Base-by-base conservation (phyloP, 129 eudicot genomes). In the Arctium lappa region DNA sequence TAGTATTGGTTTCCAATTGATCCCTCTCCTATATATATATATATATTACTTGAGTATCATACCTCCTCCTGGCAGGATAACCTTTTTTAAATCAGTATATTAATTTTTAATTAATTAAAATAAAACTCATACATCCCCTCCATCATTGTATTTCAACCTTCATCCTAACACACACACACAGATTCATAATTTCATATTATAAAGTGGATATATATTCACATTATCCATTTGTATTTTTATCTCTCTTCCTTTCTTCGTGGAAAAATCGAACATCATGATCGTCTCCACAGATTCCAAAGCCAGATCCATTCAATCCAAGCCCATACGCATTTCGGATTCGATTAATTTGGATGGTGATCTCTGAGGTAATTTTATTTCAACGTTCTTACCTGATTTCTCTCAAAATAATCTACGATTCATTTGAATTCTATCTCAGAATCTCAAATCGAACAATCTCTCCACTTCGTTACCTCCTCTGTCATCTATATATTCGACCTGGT, bases 41-140 rank as follows among this genome's bases (percentile, higher is more conserved):
- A 56, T 74, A 3, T 11, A 29, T 11, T 1, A 46, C 8, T 73
- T 40, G 27, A 40, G n/a, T 73, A 42, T 30, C 40, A 30, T 31
- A 75, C 56, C 69, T 75, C 69, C 68, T 31, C 18, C 79, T 75
- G 79, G 69, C 79, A 75, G 4, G 79, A 75, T 75, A 75, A 48
- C 79, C 40, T 42, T 75, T 75, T 75, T 75, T 48, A 75, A 48
- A 75, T 75, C 42, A 31, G 8, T 48, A 46, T 46, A 48, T 29
- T 8, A 32, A 12, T 48, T 75, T 75, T 10, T 2, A 22, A 74
- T 74, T 18, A 40, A 18, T 40, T 44, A 29, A 74, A 75, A 44
- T 48, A 60, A 16, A 60, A 60, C 9, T 48, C 79, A 75, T 75
- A 75, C 79, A 75, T 75, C 39, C 15, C 68, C 79, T 75, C 79